A percentile compares a stretch with the other conserved stretches of the same genome.
phyloP scores from a whole-genome alignment of 495 filamentous ascomycete species.

The Penicillium simplicissimum region DNA sequence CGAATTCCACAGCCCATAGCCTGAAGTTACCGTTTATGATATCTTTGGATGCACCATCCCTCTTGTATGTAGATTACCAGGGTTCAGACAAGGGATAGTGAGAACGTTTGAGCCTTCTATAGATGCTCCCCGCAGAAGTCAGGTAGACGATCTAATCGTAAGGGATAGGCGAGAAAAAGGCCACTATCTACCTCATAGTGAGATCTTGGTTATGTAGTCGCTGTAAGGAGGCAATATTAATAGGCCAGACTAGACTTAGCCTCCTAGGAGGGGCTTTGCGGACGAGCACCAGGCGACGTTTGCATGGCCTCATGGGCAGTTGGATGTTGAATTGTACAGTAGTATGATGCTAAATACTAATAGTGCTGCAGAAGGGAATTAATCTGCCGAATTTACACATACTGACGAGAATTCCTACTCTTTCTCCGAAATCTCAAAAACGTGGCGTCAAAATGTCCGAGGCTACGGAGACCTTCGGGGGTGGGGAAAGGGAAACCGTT shows the following conservation, averaged over 20 bases:
- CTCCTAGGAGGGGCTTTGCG: not conserved
- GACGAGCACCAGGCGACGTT: not conserved
- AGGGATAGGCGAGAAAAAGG: not conserved
- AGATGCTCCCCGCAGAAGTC: conserved; percentile 1
- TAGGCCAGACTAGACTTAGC: conserved; percentile 10
- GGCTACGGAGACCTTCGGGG: not conserved
- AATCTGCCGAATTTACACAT: too few relatives aligned
- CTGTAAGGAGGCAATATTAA: conserved; percentile 15
- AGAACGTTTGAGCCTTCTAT: conserved; percentile 13
- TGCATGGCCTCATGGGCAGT: not conserved
- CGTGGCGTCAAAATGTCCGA: not conserved
- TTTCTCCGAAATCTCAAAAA: not conserved
- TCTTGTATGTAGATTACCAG: not conserved
- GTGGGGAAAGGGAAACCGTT: not conserved
- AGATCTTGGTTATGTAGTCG: not conserved
- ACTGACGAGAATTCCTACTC: not conserved
- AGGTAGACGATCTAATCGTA: not conserved
- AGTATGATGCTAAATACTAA: not conserved
- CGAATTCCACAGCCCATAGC: not conserved
- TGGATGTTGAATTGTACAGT: not conserved
- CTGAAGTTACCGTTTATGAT: not conserved
- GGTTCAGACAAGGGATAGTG: not conserved
- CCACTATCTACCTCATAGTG: not conserved
- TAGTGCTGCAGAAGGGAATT: too few relatives aligned
- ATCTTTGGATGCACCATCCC: not conserved